These are phyloP conservation scores for Cordyceps tenuipes DNA, from an alignment of 2,329 filamentous ascomycete genomes.

Conservation along the genomic window DNA sequence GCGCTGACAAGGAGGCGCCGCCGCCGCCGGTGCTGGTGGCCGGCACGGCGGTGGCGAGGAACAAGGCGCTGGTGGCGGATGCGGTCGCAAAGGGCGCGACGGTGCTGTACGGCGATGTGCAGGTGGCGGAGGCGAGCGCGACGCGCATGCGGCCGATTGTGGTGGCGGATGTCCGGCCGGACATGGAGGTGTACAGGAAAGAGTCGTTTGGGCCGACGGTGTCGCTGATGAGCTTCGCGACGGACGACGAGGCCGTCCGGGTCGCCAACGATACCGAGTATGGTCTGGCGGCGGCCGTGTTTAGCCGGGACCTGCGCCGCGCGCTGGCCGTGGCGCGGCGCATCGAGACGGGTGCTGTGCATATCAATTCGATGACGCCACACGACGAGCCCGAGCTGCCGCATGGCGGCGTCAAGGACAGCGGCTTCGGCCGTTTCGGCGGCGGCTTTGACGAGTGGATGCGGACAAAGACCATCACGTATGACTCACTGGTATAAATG, in stretches of 20 bases:
- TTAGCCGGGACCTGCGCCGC: slow-evolving; percentile 54
- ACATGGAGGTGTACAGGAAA: slow-evolving; percentile 60
- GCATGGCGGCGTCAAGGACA: slow-evolving; percentile 54
- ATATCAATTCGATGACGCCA: slow-evolving; percentile 54
- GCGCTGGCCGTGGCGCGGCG: slow-evolving; percentile 47
- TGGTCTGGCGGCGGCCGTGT: slow-evolving; percentile 60
- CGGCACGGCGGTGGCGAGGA: not conserved
- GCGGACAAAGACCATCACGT: slow-evolving; percentile 11
- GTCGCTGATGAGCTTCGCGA: slow-evolving; percentile 52
- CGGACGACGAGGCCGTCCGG: slow-evolving; percentile 60
- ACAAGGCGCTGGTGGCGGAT: slow-evolving; percentile 30
- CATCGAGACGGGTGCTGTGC: slow-evolving; percentile 55
- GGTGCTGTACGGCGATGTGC: slow-evolving; percentile 28
- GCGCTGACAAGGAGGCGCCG: slow-evolving; percentile 3
- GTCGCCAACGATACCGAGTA: slow-evolving; percentile 73
- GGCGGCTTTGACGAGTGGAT: slow-evolving; percentile 14
- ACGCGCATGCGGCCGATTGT: slow-evolving; percentile 51
- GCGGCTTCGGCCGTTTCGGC: slow-evolving; percentile 52
- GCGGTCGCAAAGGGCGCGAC: slow-evolving; percentile 56
- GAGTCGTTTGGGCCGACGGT: slow-evolving; percentile 69
- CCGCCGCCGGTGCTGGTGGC: slow-evolving; percentile 5
- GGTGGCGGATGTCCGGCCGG: slow-evolving; percentile 46
- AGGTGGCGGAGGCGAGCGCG: slow-evolving; percentile 20
- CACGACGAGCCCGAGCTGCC: slow-evolving; percentile 54
- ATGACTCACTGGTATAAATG: not conserved